A percentile compares a stretch with the other conserved stretches of the same genome.
Conservation (phyloP, 805 yeast species). For the Tetrapisispora pingtungensis region DNA sequence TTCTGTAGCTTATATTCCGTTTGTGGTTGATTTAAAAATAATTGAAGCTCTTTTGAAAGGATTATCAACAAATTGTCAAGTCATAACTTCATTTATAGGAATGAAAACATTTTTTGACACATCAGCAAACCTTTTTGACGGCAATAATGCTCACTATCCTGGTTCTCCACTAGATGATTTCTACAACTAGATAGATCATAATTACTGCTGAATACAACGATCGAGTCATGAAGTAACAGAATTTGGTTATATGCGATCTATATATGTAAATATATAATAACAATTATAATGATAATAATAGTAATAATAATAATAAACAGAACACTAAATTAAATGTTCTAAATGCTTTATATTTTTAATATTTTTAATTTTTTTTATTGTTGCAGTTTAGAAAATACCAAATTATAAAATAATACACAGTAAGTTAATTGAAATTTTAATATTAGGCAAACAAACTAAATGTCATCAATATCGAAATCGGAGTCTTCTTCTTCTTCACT, state of each 20-base stretch:
- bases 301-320: neutral
- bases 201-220: no score
- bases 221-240: no score
- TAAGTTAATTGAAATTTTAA: neutral
- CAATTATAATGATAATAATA: no score
- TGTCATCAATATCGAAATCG: conserved; percentile 88
- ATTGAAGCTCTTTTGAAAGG: neutral
- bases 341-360: neutral
- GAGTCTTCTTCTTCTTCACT: conserved; percentile 55
- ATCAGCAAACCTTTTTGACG: neutral
- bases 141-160: neutral
- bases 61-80: neutral
- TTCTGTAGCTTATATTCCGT: neutral
- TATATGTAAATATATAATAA: no score
- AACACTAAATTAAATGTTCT: neutral
- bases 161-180: neutral
- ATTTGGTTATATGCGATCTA: no score
- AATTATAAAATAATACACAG: conserved; percentile 2
- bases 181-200: neutral
- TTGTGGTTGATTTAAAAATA: neutral
- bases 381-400: neutral
- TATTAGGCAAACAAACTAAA: conserved; percentile 34
- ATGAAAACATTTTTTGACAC: neutral
- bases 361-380: conserved; percentile 2
- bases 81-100: neutral